Evolutionary conservation across 768 basidiomycete genomes (phyloP), one percentile per base, ranked within the genome.

Genomic region (Tylopilus cervinicoccineus): DNA sequence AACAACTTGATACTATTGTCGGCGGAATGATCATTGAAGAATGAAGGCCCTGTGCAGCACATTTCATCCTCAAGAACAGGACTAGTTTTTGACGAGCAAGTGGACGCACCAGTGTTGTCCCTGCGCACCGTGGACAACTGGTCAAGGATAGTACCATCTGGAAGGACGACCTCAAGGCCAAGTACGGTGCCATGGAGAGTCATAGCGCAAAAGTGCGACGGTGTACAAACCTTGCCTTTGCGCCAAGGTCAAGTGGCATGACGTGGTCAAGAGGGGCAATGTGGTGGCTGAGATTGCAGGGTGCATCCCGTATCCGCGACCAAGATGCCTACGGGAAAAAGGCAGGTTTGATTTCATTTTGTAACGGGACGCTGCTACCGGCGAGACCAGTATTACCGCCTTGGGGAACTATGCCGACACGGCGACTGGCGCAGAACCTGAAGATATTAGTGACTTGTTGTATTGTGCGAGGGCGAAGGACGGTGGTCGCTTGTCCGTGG

Each of bases 331-430:
- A 60, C 28, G 16, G 38, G n/a, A 50, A 39, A 54, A 50, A 42
- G 45, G 46, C 32, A 12, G 31, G 28, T 38, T 43, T 46, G 34
- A 98, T 68, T 68, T 99, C 96, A 64, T 94, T 86, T 56, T 81
- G 73, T 32, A 93, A 64, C 0, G 96, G 95, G 11, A 95, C 88
- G 53, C 93, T 84, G 31, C 96, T 96, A 47, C 94, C 96, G 31
- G 98, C 96, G 12, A 99, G 79, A 14, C 96, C 96, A 0, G 96
- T 99, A 71, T 99, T 99, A 38, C 96, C 96, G 39, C 96, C 95
- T 67, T 99, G 96, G 2, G 96, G 96, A 3, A 96, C 93, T 45
- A 98, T 79, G n/a, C 84, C 85, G 34, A 99, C 87, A 45, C 79
- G 76, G 48, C 81, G 77, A 45, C 84, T 75, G 57, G 85, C 81